A percentile compares a stretch with the other conserved stretches of the same genome.
phyloP scores from a whole-genome alignment of 169 alveolate species.

The Plasmodium vinckei region DNA sequence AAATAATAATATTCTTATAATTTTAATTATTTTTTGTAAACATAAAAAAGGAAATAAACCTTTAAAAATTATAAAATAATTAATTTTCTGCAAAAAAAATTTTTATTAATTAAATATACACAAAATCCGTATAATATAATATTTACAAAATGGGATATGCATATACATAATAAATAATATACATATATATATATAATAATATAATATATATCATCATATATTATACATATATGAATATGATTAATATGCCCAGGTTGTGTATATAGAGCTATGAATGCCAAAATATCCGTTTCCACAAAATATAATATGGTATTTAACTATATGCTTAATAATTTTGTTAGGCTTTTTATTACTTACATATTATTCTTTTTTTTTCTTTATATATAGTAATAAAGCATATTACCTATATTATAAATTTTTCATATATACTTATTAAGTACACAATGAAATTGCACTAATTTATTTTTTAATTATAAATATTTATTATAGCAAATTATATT shows the following conservation, averaged over 20 bases:
- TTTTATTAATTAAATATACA: slow-evolving; percentile 2
- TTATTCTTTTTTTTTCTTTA: too few relatives aligned
- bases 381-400: too few relatives aligned
- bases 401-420: too few relatives aligned
- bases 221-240: background rate
- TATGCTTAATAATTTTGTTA: too few relatives aligned
- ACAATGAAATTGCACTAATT: slow-evolving; percentile 6
- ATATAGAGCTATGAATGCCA: too few relatives aligned
- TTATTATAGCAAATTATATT: background rate
- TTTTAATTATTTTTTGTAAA: slow-evolving; percentile 10
- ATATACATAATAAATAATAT: slow-evolving; percentile 3
- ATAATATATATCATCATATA: too few relatives aligned
- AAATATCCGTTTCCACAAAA: too few relatives aligned
- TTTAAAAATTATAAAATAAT: slow-evolving; percentile 12
- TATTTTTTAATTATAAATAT: slow-evolving; percentile 14
- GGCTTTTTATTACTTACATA: too few relatives aligned
- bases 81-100: background rate
- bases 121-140: too few relatives aligned
- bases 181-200: too few relatives aligned
- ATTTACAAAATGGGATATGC: background rate
- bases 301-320: too few relatives aligned
- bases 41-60: slow-evolving; percentile 8
- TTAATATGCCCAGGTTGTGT: background rate
- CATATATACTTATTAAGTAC: background rate
- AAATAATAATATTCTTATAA: slow-evolving; percentile 6